Conservation (phyloP, 352 stramenopile species). For the Phytophthora sansomeana region DNA sequence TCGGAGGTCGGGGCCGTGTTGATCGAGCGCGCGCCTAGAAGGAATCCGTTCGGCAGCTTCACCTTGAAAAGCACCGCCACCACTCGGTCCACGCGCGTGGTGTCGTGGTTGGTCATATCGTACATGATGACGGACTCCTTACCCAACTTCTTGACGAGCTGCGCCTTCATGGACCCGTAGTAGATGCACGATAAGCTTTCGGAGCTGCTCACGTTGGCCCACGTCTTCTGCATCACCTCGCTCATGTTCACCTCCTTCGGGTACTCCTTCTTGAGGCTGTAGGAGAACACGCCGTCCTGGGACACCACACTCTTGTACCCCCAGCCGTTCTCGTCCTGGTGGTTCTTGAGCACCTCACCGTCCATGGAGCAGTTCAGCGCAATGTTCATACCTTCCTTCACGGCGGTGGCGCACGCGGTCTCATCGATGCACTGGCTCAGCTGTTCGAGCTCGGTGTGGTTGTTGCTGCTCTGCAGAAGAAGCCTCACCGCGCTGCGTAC, state of each 20-base stretch:
- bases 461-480: conserved; percentile 18
- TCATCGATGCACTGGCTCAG: conserved; percentile 33
- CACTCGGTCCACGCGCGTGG: conserved; percentile 41
- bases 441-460: conserved; percentile 15
- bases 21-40: conserved; percentile 44
- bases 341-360: conserved; percentile 40
- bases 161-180: conserved; percentile 41
- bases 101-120: conserved; percentile 44
- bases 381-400: conserved; percentile 30
- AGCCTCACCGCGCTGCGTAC: conserved; percentile 25
- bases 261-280: conserved; percentile 43
- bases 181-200: conserved; percentile 44
- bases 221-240: conserved; percentile 41
- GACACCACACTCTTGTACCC: conserved; percentile 41
- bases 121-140: conserved; percentile 43
- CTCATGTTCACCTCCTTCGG: conserved; percentile 38
- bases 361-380: conserved; percentile 37
- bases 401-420: conserved; percentile 21
- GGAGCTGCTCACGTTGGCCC: conserved; percentile 34
- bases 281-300: conserved; percentile 36
- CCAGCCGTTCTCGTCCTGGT: conserved; percentile 42
- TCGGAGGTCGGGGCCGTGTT: conserved; percentile 8
- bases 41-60: conserved; percentile 35
- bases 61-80: conserved; percentile 41
- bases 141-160: conserved; percentile 41